These are phyloP conservation scores for Penicillium sp. DNA, from an alignment of 2,329 filamentous ascomycete species.

Conservation along the genomic window DNA sequence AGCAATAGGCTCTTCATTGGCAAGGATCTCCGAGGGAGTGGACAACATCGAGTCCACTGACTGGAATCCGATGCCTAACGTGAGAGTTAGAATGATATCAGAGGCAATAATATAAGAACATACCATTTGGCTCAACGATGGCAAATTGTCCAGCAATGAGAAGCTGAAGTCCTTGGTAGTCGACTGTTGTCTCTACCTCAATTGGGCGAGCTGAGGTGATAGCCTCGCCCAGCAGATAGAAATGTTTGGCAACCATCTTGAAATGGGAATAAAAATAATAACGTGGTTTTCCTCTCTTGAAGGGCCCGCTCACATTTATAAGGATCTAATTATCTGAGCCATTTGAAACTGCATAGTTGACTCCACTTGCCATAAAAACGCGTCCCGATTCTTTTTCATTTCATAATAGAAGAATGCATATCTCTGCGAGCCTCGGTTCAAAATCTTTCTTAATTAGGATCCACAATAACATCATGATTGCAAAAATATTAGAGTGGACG, in stretches of 20 bases:
- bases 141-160: constrained; percentile 33
- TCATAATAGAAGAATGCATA: constrained; percentile 1
- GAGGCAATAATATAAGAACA: neutral
- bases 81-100: neutral
- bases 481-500: neutral
- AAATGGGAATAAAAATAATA: neutral
- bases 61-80: constrained; percentile 24
- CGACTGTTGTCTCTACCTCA: constrained; percentile 22
- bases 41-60: constrained; percentile 11
- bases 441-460: neutral
- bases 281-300: neutral
- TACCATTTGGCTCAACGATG: constrained; percentile 33
- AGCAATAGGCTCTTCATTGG: constrained; percentile 15
- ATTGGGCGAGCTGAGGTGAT: constrained; percentile 23
- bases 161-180: constrained; percentile 22
- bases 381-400: neutral
- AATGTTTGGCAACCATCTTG: constrained; percentile 20
- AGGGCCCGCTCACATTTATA: constrained; percentile 15
- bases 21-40: constrained; percentile 14
- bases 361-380: constrained; percentile 3
- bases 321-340: neutral
- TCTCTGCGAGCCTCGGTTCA: constrained; percentile 16
- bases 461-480: neutral
- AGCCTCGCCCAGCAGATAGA: constrained; percentile 24
- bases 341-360: constrained; percentile 6